Conservation (phyloP, 2,329 filamentous ascomycete genomes). For the Fusarium sp. region DNA sequence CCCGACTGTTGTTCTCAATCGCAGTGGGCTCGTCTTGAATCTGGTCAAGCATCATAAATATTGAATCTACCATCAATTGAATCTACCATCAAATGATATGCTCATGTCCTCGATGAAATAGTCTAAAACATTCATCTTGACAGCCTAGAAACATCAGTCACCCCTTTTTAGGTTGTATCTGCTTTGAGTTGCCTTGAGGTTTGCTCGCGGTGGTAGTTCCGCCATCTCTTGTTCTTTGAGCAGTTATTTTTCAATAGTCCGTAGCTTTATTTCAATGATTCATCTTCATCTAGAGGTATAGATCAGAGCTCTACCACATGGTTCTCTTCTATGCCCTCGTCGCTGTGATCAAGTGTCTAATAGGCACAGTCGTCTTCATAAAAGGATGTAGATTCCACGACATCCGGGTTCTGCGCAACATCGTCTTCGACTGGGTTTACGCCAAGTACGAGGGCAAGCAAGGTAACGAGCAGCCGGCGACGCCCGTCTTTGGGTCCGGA, state of each 20-base stretch:
- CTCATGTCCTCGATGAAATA: not conserved
- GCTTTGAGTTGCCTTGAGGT: not conserved
- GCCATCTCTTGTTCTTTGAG: not conserved
- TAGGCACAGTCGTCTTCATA: not conserved
- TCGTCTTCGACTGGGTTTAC: too few species aligned
- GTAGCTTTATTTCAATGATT: not conserved
- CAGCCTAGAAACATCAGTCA: not conserved
- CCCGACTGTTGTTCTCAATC: too few species aligned
- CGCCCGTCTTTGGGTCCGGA: too few species aligned
- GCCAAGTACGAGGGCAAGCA: too few species aligned
- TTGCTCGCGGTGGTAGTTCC: not conserved
- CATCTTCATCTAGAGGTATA: too few species aligned
- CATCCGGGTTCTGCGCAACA: too few species aligned
- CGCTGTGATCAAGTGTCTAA: not conserved
- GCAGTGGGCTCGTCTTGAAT: too few species aligned
- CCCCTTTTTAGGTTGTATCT: not conserved
- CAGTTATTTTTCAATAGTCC: not conserved
- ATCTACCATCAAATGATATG: not conserved
- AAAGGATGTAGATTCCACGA: too few species aligned
- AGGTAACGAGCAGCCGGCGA: too few species aligned
- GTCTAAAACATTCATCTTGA: not conserved
- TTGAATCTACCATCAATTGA: not conserved
- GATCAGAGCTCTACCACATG: too few species aligned
- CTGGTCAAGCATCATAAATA: not conserved
- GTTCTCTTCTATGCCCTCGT: not conserved